These are phyloP conservation scores for Alternaria gansuensis DNA, from an alignment of 2,329 filamentous ascomycete genomes.

Conservation along the genomic window DNA sequence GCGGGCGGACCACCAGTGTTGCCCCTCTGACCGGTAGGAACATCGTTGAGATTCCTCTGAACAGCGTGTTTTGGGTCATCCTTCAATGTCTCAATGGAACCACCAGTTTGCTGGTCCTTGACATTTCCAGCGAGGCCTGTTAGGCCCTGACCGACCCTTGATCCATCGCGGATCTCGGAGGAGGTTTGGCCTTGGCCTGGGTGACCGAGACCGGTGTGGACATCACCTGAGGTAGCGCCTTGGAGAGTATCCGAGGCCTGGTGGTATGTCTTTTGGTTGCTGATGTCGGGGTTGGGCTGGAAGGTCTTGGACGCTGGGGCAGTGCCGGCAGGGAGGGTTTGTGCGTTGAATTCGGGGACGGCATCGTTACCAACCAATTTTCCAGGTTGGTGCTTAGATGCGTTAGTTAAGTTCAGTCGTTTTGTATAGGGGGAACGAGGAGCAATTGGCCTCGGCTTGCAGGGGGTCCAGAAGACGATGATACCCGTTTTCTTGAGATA, in stretches of 20 bases:
- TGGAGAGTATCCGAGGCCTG: constrained; percentile 58
- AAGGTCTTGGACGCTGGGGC: constrained; percentile 64
- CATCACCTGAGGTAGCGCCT: constrained; percentile 63
- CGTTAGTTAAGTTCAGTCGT: neutral
- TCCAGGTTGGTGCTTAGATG: constrained; percentile 69
- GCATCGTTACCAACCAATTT: constrained; percentile 66
- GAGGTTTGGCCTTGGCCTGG: constrained; percentile 61
- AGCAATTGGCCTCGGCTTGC: no score
- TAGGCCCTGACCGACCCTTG: constrained; percentile 56
- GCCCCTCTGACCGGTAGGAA: constrained; percentile 47
- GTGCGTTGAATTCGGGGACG: constrained; percentile 69
- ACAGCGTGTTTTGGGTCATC: constrained; percentile 46
- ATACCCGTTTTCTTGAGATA: neutral
- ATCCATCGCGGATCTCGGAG: constrained; percentile 60
- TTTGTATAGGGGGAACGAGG: constrained; percentile 1
- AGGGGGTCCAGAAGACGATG: neutral
- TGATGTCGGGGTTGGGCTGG: constrained; percentile 56
- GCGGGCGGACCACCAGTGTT: constrained; percentile 43
- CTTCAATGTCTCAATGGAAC: constrained; percentile 36
- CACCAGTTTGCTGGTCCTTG: constrained; percentile 16
- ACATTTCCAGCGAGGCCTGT: constrained; percentile 53
- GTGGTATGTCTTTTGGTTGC: constrained; percentile 56
- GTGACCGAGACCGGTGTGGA: constrained; percentile 64
- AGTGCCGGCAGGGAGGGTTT: constrained; percentile 69
- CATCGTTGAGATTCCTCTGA: constrained; percentile 53